Conservation (phyloP, 2,329 filamentous ascomycete genomes). For the Colletotrichum simmondsii region DNA sequence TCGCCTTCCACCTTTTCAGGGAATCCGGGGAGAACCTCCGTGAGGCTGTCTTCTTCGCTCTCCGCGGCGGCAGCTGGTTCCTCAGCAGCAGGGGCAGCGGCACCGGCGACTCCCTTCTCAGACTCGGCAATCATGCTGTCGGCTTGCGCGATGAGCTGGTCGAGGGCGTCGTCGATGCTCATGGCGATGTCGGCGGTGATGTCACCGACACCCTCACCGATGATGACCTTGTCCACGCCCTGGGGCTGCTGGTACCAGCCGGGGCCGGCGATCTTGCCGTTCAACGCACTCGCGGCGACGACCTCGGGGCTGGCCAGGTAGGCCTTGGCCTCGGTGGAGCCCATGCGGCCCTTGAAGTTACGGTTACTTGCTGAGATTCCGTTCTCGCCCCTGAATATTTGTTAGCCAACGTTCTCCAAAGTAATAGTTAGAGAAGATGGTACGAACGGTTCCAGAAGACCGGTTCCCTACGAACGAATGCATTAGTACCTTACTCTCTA, state of each 20-base stretch:
- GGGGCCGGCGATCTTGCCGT: conserved; percentile 78
- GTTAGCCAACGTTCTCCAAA: not conserved
- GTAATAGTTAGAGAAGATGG: no score
- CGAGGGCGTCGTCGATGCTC: conserved; percentile 76
- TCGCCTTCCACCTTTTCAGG: conserved; percentile 85
- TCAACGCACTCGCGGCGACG: conserved; percentile 87
- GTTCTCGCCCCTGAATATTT: conserved; percentile 71
- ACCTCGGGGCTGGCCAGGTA: conserved; percentile 92
- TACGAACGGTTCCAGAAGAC: conserved; percentile 74
- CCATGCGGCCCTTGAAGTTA: conserved; percentile 94
- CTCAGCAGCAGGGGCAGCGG: conserved; percentile 43
- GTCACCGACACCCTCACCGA: conserved; percentile 78
- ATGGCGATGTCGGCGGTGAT: conserved; percentile 71
- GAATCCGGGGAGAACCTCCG: conserved; percentile 86
- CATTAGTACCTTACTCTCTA: no score
- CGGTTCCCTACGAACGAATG: conserved; percentile 52
- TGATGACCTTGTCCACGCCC: conserved; percentile 72
- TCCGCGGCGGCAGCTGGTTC: conserved; percentile 36
- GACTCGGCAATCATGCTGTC: conserved; percentile 69
- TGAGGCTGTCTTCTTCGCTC: conserved; percentile 55
- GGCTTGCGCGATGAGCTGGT: conserved; percentile 75
- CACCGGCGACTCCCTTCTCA: conserved; percentile 57
- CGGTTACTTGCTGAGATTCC: conserved; percentile 87
- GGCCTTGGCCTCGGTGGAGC: conserved; percentile 79
- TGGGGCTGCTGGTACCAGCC: conserved; percentile 81